Conservation (phyloP, 805 yeast genomes). For the Jamesozyma rosinii region DNA sequence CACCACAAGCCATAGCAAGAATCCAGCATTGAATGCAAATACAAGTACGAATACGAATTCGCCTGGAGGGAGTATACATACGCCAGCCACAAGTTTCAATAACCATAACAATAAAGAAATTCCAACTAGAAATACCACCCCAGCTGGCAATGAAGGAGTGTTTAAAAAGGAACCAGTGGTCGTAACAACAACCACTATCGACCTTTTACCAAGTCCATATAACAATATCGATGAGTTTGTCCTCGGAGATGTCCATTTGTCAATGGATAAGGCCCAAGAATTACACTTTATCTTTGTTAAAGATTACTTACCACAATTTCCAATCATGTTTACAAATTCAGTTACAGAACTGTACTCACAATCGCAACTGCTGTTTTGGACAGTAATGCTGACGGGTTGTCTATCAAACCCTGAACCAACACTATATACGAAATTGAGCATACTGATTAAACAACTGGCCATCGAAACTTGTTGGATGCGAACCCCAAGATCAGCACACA, state of each 20-base stretch:
- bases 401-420: slow-evolving; percentile 82
- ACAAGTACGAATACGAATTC: slow-evolving; percentile 7
- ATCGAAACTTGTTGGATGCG: slow-evolving; percentile 88
- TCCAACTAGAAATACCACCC: not conserved
- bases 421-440: slow-evolving; percentile 62
- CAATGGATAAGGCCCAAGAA: slow-evolving; percentile 58
- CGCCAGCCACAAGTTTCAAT: not conserved
- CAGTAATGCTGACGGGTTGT: slow-evolving; percentile 79
- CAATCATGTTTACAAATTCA: slow-evolving; percentile 60
- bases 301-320: slow-evolving; percentile 66
- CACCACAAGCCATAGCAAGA: not conserved
- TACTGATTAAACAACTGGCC: slow-evolving; percentile 74
- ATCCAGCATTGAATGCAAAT: not conserved
- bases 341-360: slow-evolving; percentile 75
- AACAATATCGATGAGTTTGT: slow-evolving; percentile 48
- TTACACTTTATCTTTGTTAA: slow-evolving; percentile 61
- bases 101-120: not conserved
- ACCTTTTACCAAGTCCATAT: slow-evolving; percentile 26
- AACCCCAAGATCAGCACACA: slow-evolving; percentile 89
- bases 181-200: slow-evolving; percentile 25
- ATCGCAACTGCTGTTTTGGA: slow-evolving; percentile 82
- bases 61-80: not conserved
- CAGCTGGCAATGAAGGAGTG: not conserved
- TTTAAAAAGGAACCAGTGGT: slow-evolving; percentile 14
- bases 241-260: slow-evolving; percentile 64